These are phyloP conservation scores for Hymenoscyphus scutula DNA, from an alignment of 2,329 filamentous ascomycete genomes.

Conservation along the genomic window DNA sequence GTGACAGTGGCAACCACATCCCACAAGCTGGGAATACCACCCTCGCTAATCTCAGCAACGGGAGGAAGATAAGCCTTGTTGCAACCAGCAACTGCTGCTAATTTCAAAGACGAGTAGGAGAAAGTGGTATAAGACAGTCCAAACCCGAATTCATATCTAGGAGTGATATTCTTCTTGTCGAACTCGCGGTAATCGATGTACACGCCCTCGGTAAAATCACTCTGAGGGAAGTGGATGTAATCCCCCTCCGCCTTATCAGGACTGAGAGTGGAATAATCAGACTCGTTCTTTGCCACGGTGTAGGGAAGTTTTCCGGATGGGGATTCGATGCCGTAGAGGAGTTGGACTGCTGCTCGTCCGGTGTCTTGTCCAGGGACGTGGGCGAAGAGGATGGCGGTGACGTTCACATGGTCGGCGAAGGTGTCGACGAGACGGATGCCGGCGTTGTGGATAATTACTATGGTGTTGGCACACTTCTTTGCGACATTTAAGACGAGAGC, in stretches of 20 bases:
- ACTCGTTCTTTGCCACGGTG: conserved; percentile 57
- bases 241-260: conserved; percentile 44
- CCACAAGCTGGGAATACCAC: conserved; percentile 55
- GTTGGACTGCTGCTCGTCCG: conserved; percentile 48
- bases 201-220: conserved; percentile 48
- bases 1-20: conserved; percentile 50
- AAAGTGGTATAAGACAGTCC: conserved; percentile 57
- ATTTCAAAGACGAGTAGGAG: conserved; percentile 41
- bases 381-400: conserved; percentile 75
- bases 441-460: conserved; percentile 63
- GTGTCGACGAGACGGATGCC: conserved; percentile 59
- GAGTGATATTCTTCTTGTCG: conserved; percentile 39
- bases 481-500: conserved; percentile 49
- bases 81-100: conserved; percentile 45
- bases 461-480: conserved; percentile 58
- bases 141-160: conserved; percentile 42
- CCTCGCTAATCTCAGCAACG: conserved; percentile 47
- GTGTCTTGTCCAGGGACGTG: conserved; percentile 70
- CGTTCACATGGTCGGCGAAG: conserved; percentile 70
- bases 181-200: conserved; percentile 53
- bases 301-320: conserved; percentile 35
- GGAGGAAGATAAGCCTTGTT: conserved; percentile 36
- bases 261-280: conserved; percentile 49
- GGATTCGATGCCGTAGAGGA: conserved; percentile 32
- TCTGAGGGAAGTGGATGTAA: conserved; percentile 53